phyloP scores from a whole-genome alignment of 768 basidiomycete genomes.

The Pleurotus platypus region DNA sequence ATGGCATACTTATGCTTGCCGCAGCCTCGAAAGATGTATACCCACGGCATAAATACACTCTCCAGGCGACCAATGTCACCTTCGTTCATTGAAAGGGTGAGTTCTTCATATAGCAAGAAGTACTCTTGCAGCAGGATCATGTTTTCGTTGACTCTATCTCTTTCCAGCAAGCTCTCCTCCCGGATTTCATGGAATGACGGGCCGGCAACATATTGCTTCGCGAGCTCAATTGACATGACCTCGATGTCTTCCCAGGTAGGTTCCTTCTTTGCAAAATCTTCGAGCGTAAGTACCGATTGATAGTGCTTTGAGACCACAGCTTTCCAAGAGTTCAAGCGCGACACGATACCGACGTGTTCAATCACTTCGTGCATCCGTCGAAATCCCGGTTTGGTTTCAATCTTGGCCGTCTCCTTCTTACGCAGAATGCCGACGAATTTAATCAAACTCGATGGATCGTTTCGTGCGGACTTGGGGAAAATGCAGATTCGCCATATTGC shows the following conservation, averaged over 20 bases:
- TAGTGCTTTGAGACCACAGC: slow-evolving; percentile 12
- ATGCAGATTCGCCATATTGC: slow-evolving; percentile 21
- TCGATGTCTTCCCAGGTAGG: slow-evolving; percentile 23
- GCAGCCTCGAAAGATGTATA: slow-evolving; percentile 21
- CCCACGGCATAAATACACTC: slow-evolving; percentile 20
- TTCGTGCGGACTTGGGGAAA: slow-evolving; percentile 9
- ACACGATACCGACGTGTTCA: slow-evolving; percentile 21
- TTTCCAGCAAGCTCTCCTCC: neutral
- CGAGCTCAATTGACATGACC: slow-evolving; percentile 19
- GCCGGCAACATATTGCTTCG: slow-evolving; percentile 14
- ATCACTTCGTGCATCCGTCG: slow-evolving; percentile 32
- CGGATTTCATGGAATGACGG: slow-evolving; percentile 4
- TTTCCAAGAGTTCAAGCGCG: slow-evolving; percentile 26
- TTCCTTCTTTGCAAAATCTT: slow-evolving; percentile 24
- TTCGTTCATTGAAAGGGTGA: slow-evolving; percentile 26
- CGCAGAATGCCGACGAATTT: slow-evolving; percentile 17
- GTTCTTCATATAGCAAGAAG: slow-evolving; percentile 36
- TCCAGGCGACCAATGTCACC: slow-evolving; percentile 29
- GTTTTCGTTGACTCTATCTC: slow-evolving; percentile 33
- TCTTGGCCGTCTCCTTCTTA: slow-evolving; percentile 27
- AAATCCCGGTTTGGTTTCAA: slow-evolving; percentile 30
- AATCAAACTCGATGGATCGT: slow-evolving; percentile 17
- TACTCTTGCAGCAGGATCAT: slow-evolving; percentile 25
- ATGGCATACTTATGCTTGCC: slow-evolving; percentile 33
- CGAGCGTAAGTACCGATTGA: slow-evolving; percentile 12